Evolutionary conservation across 2,329 filamentous ascomycete species (phyloP).

Genomic region (Ceratocystis lukuohia): DNA sequence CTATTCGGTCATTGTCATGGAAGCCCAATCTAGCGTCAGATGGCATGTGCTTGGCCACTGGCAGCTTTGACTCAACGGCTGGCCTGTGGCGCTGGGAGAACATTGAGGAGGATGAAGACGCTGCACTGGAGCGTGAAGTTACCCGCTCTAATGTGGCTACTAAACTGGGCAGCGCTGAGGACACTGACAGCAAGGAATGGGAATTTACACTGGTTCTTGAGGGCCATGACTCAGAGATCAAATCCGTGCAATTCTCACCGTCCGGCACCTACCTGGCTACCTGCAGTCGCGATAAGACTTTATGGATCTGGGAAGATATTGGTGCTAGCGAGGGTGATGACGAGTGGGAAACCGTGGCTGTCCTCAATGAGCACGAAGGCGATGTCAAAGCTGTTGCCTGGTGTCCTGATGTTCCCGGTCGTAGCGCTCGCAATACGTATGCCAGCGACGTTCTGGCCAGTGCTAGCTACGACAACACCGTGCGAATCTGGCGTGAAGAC

Average conservation of each 20-base stretch:
- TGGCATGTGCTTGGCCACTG: constrained; percentile 72
- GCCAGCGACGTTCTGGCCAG: constrained; percentile 65
- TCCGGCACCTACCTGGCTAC: constrained; percentile 72
- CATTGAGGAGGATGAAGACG: constrained; percentile 18
- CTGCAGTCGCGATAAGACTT: constrained; percentile 80
- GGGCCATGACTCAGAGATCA: constrained; percentile 89
- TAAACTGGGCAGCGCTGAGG: constrained; percentile 22
- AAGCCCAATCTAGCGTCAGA: constrained; percentile 53
- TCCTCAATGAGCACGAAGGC: constrained; percentile 84
- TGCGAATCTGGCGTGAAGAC: constrained; percentile 81
- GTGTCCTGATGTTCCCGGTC: constrained; percentile 57
- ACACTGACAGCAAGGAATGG: constrained; percentile 56
- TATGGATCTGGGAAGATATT: constrained; percentile 98
- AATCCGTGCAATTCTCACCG: constrained; percentile 61
- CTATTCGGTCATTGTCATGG: constrained; percentile 77
- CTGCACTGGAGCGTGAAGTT: constrained; percentile 20
- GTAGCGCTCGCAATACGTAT: constrained; percentile 35
- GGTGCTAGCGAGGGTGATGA: constrained; percentile 61
- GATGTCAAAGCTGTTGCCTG: constrained; percentile 92
- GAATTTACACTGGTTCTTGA: constrained; percentile 84
- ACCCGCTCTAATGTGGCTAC: constrained; percentile 11
- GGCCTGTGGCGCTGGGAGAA: constrained; percentile 62
- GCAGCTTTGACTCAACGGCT: constrained; percentile 85
- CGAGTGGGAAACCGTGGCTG: constrained; percentile 92
- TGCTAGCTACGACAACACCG: constrained; percentile 87